Base-by-base conservation (phyloP, 495 filamentous ascomycete genomes). In the Daldinia vernicosa region DNA sequence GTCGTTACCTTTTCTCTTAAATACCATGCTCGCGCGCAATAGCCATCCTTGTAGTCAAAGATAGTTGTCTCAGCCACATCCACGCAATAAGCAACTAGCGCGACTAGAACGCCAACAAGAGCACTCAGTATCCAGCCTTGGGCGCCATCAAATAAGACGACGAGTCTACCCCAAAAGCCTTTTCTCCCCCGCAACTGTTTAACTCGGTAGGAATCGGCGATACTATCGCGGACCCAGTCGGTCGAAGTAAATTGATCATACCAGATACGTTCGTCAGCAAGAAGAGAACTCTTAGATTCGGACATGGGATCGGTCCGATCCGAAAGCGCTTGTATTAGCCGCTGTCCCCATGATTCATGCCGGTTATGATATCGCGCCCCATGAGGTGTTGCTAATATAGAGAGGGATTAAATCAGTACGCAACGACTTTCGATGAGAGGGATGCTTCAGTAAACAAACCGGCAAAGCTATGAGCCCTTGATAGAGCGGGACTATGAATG, bases 181-280 rank as follows among this genome's bases (percentile, higher is more conserved):
- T 92, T 97, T 6, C 94, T 85, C 67, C 85, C 88, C 50, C 93
- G 87, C 28, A 98, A 85, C 53, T 89, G 89, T 71, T 94, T 96
- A 39, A 96, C 88, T 50, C 95, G 91, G 60, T 91, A 92, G 47
- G 93, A 93, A 79, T 99, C 95, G 74, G 94, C 94, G 69, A 98
- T 97, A 77, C 92, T 95, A 74, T 99, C 95, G 75, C 97, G 94
- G 7, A 99, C 95, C 95, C 95, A 98, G 79, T 99, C 95, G 72
- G 95, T 98, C 9, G 92, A 97, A 6, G 95, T 98, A 79, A 98
- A 98, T 79, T 99, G 95, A 82, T 99, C 95, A 80, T 99, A 99
- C 95, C 95, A 99, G 12, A 95, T 92, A 17, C 95, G 88, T 56
- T 99, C 94, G 74, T 99, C 93, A 28, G 88, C 78, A 59, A 86